phyloP scores from a whole-genome alignment of 805 yeast genomes.

The Candida ortonii region DNA sequence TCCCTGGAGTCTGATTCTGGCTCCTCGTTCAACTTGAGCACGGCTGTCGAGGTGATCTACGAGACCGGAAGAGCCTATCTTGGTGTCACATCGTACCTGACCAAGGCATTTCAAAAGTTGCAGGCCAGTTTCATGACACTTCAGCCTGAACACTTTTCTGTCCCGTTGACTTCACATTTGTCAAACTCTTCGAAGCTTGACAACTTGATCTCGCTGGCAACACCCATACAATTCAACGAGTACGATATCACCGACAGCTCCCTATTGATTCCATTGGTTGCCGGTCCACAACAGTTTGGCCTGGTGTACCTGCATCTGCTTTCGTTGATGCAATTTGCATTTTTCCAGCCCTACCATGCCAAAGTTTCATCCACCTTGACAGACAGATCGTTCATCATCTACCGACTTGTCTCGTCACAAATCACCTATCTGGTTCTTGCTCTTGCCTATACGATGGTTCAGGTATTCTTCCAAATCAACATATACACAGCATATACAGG shows the following conservation, averaged over 20 bases:
- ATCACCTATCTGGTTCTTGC: conserved; percentile 51
- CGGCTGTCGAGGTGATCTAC: conserved; percentile 43
- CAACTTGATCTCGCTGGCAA: conserved; percentile 6
- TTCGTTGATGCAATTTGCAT: conserved; percentile 62
- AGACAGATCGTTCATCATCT: conserved; percentile 44
- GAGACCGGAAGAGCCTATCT: conserved; percentile 62
- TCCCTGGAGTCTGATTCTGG: conserved; percentile 33
- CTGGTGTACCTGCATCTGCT: conserved; percentile 62
- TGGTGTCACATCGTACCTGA: conserved; percentile 41
- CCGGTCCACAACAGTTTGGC: conserved; percentile 71
- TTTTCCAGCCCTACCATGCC: conserved; percentile 53
- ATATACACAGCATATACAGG: conserved; percentile 55
- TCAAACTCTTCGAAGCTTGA: conserved; percentile 3
- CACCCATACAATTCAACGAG: conserved; percentile 29
- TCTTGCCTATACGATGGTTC: conserved; percentile 55
- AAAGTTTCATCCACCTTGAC: conserved; percentile 46
- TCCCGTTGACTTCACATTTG: conserved; percentile 8
- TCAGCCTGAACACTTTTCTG: conserved; percentile 13
- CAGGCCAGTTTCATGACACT: conserved; percentile 27
- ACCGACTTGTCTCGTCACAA: conserved; percentile 50
- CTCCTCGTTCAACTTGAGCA: conserved; percentile 17
- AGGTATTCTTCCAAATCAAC: conserved; percentile 63
- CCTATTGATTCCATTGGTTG: conserved; percentile 42
- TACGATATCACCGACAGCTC: conserved; percentile 46
- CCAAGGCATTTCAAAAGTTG: conserved; percentile 37